These are phyloP conservation scores for Solanum clarkiae DNA, from an alignment of 257 asterid species.

Conservation along the genomic window DNA sequence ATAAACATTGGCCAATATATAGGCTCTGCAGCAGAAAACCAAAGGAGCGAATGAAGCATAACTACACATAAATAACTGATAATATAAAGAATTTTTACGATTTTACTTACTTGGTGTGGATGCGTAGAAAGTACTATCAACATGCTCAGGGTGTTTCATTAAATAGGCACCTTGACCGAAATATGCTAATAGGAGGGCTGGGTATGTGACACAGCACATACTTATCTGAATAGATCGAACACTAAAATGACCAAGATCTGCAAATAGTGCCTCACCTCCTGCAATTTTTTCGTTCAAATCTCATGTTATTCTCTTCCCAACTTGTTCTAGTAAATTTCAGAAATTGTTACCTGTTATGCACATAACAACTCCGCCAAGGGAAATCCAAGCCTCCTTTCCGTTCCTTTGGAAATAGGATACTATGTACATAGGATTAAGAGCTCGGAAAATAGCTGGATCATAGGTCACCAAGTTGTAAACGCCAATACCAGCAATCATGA, in stretches of 20 bases:
- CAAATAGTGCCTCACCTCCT: slow-evolving; percentile 72
- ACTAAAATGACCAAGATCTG: slow-evolving; percentile 56
- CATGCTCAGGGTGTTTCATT: slow-evolving; percentile 14
- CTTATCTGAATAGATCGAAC: slow-evolving; percentile 48
- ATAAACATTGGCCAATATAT: slow-evolving; percentile 54
- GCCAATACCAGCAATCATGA: slow-evolving; percentile 33
- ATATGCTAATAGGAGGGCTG: slow-evolving; percentile 39
- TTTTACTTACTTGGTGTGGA: slow-evolving; percentile 33
- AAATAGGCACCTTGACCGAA: slow-evolving; percentile 46
- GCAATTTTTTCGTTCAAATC: not conserved
- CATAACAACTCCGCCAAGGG: slow-evolving; percentile 62
- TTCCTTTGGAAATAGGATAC: slow-evolving; percentile 45
- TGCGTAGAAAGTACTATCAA: slow-evolving; percentile 22
- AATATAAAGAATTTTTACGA: not conserved
- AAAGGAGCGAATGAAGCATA: not conserved
- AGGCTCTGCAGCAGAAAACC: slow-evolving; percentile 6
- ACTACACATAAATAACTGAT: no score
- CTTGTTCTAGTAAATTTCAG: not conserved
- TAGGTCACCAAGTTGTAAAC: slow-evolving; percentile 37
- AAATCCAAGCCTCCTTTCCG: slow-evolving; percentile 48
- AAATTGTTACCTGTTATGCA: slow-evolving; percentile 39
- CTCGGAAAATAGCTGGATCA: slow-evolving; percentile 31
- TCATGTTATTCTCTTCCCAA: not conserved
- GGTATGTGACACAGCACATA: slow-evolving; percentile 31
- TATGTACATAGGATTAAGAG: slow-evolving; percentile 50